Base-by-base conservation (phyloP, 371 early-diverging fungal genomes). In the Syncephalastrum sp. region DNA sequence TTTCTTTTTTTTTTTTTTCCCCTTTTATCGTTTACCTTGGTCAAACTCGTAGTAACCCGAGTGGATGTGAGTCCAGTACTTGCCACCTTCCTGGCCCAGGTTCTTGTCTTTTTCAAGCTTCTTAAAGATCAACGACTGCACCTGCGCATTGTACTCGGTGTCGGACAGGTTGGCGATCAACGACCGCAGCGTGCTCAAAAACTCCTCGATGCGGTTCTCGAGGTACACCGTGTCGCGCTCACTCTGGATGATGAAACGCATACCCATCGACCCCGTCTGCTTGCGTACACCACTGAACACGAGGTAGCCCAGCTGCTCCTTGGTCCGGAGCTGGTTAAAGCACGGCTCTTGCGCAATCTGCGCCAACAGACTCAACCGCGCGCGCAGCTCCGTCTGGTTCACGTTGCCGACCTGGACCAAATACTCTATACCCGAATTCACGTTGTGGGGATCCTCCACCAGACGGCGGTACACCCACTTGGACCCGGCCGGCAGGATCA, bases 271-370 rank as follows among this genome's bases (percentile, higher is more conserved):
- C 3, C 83, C 82, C 1, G 82, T 64, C n/a, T 79, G 78, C 46
- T 73, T 75, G 17, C 85, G 73, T 10, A 83, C 60, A 3, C 87
- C 88, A 60, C 87, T 84, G 59, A 83, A 89, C n/a, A 91, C 91
- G n/a, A 89, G 60, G 61, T 94, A 94, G 14, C 94, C 87, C 57
- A 94, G 74, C 61, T 92, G 91, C 55, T 93, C 95, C 55, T 91
- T 88, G 4, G 97, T 97, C 14, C 97, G 83, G 38, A 98, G 80
- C 62, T 89, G 89, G 67, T 96, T 87, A 72, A 96, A 98, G 60
- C 87, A 91, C 4, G 97, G 94, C 64, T 96, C 95, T 57, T 84
- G 72, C 6, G 86, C 70, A 19, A 97, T 86, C 55, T 92, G 90
- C 4, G 82, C 76, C 47, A 93, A 53, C 42, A 98, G 70, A 24